These are phyloP conservation scores for Taphrina betulina DNA, from an alignment of 1,139 yeast species.

Conservation along the genomic window DNA sequence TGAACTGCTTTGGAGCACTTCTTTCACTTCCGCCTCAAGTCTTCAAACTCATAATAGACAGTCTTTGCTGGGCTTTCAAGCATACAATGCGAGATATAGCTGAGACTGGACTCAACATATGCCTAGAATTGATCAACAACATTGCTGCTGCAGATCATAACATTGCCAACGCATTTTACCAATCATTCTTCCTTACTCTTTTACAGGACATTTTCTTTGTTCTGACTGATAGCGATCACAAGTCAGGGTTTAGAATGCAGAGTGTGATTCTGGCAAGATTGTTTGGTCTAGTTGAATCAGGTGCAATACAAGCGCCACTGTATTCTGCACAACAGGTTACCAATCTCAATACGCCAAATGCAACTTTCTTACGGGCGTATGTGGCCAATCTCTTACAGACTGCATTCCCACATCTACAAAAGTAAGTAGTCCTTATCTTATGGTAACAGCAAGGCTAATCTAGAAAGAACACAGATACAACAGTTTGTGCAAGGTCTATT, in stretches of 20 bases:
- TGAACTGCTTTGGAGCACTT: slow-evolving; percentile 80
- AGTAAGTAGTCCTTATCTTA: slow-evolving; percentile 38
- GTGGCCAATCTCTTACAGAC: slow-evolving; percentile 74
- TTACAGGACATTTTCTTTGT: slow-evolving; percentile 90
- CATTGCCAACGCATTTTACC: slow-evolving; percentile 82
- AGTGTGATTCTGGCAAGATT: slow-evolving; percentile 79
- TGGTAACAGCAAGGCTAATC: slow-evolving; percentile 1
- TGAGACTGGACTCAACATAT: slow-evolving; percentile 55
- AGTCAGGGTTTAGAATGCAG: slow-evolving; percentile 90
- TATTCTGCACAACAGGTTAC: slow-evolving; percentile 61
- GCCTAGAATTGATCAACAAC: slow-evolving; percentile 76
- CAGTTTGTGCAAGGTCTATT: slow-evolving; percentile 74
- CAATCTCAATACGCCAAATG: slow-evolving; percentile 85
- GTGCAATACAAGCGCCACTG: slow-evolving; percentile 71
- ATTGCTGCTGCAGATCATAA: slow-evolving; percentile 70
- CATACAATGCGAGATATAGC: slow-evolving; percentile 69
- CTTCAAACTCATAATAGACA: slow-evolving; percentile 84
- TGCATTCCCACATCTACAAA: slow-evolving; percentile 88
- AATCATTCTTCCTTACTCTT: slow-evolving; percentile 83
- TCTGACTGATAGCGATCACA: slow-evolving; percentile 94
- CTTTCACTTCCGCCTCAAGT: slow-evolving; percentile 88
- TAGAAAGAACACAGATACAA: slow-evolving; percentile 61
- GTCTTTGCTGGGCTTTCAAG: slow-evolving; percentile 96
- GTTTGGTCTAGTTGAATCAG: slow-evolving; percentile 77
- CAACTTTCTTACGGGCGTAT: slow-evolving; percentile 74